Conservation (phyloP, 2,329 filamentous ascomycete genomes). For the Cladorrhinum sp. region DNA sequence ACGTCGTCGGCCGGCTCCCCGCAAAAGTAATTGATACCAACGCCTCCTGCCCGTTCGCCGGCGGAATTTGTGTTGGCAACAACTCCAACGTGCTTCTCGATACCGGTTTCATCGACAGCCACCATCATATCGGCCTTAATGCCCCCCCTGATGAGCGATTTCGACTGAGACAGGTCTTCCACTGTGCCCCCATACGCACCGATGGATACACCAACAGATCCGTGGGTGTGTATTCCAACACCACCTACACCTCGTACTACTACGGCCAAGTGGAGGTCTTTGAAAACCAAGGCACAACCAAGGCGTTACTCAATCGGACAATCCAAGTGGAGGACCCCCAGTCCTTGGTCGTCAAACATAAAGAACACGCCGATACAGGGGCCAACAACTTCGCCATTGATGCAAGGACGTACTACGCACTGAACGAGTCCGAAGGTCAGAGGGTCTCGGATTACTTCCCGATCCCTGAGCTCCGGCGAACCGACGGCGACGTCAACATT, state of each 20-base stretch:
- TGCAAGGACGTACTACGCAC: no score
- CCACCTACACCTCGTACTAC: not conserved
- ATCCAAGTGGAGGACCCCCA: no score
- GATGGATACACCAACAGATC: constrained; percentile 8
- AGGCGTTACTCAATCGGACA: no score
- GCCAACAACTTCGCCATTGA: not conserved
- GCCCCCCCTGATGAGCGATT: constrained; percentile 11
- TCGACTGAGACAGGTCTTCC: constrained; percentile 7
- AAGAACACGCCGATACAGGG: no score
- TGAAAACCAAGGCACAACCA: not conserved
- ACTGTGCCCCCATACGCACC: constrained; percentile 13
- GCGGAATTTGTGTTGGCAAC: constrained; percentile 7
- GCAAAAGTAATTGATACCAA: constrained; percentile 11
- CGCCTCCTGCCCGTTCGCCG: constrained; percentile 16
- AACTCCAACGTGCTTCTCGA: constrained; percentile 15
- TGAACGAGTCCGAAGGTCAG: not conserved
- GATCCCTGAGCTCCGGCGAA: not conserved
- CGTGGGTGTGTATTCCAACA: not conserved
- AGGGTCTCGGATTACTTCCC: not conserved
- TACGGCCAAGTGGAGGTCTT: not conserved
- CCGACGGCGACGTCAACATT: constrained; percentile 9
- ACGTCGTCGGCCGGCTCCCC: constrained; percentile 12
- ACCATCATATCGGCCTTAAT: constrained; percentile 18
- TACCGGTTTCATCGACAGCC: constrained; percentile 16
- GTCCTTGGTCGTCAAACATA: no score